These are phyloP conservation scores for Tolypocladium cylindrosporum DNA, from an alignment of 2,329 filamentous ascomycete genomes.

Conservation along the genomic window DNA sequence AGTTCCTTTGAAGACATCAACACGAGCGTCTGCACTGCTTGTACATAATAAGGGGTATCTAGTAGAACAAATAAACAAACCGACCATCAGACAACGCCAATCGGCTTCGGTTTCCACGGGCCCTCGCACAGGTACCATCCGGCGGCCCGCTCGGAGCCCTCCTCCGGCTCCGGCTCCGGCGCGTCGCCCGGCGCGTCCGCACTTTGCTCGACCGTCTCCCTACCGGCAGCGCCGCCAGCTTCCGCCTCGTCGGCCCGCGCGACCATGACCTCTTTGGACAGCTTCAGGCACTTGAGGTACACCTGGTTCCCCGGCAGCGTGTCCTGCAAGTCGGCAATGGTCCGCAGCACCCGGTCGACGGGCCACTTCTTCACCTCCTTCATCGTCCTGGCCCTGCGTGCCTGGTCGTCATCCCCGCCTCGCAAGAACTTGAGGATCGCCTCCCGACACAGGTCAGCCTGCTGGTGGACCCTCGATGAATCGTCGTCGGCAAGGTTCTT, in stretches of 20 bases:
- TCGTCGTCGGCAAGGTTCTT: constrained; percentile 28
- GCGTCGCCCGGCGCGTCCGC: background rate
- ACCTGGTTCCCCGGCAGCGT: constrained; percentile 31
- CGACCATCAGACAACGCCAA: constrained; percentile 36
- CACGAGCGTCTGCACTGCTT: background rate
- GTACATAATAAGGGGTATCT: background rate
- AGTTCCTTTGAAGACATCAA: background rate
- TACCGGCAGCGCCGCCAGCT: background rate
- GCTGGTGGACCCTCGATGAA: background rate
- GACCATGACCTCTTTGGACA: constrained; percentile 30
- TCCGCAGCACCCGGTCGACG: constrained; percentile 22
- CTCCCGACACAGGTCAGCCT: constrained; percentile 19
- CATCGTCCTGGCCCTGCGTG: constrained; percentile 13
- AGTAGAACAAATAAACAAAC: background rate
- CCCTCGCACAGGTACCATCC: constrained; percentile 42
- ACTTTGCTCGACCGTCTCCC: background rate
- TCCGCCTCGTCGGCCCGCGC: constrained; percentile 8
- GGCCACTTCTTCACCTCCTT: constrained; percentile 25
- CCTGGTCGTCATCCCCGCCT: constrained; percentile 20
- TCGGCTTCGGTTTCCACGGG: constrained; percentile 47
- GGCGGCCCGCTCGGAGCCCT: constrained; percentile 8
- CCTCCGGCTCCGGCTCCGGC: constrained; percentile 1
- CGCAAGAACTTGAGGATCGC: constrained; percentile 28
- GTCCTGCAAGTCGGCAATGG: constrained; percentile 27
- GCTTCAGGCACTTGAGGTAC: constrained; percentile 32